These are phyloP conservation scores for Chaetomiaceae sp. DNA, from an alignment of 2,329 filamentous ascomycete species.

Conservation along the genomic window DNA sequence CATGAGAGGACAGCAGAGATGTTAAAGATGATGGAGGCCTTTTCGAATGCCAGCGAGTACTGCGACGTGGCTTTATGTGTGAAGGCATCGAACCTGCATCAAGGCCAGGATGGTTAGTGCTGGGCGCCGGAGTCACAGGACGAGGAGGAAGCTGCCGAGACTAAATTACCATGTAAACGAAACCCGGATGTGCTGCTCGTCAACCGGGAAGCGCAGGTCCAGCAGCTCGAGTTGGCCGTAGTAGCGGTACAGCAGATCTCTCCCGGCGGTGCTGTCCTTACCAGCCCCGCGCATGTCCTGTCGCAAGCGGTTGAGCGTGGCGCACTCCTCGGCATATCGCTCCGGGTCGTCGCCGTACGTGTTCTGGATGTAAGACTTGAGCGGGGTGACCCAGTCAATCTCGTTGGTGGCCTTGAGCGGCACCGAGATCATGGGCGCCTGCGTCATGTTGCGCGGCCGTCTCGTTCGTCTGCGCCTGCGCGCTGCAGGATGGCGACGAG, in stretches of 20 bases:
- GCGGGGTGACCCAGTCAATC: constrained; percentile 91
- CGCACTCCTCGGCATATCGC: constrained; percentile 91
- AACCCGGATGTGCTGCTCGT: constrained; percentile 99
- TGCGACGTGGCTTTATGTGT: constrained; percentile 96
- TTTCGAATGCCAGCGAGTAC: constrained; percentile 95
- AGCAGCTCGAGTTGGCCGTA: constrained; percentile 95
- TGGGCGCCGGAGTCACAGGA: not conserved
- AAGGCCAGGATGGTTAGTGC: constrained; percentile 18
- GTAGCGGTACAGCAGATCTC: constrained; percentile 92
- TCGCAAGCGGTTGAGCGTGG: constrained; percentile 83
- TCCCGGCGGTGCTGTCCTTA: constrained; percentile 88
- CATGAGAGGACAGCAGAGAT: constrained; percentile 96
- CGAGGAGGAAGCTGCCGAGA: not conserved
- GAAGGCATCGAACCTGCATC: constrained; percentile 90
- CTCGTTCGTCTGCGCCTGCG: constrained; percentile 2
- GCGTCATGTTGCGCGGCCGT: constrained; percentile 52
- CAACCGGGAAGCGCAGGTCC: constrained; percentile 90
- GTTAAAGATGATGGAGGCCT: constrained; percentile 99
- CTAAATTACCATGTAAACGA: constrained; percentile 84
- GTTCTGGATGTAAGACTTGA: constrained; percentile 88
- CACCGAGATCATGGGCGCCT: constrained; percentile 91
- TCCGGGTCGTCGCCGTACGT: constrained; percentile 97
- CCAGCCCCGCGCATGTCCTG: constrained; percentile 98
- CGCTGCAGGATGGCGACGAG: not conserved
- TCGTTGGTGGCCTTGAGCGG: constrained; percentile 93